Evolutionary conservation across 148 eudicot species (phyloP).

Genomic region (Silene latifolia): DNA sequence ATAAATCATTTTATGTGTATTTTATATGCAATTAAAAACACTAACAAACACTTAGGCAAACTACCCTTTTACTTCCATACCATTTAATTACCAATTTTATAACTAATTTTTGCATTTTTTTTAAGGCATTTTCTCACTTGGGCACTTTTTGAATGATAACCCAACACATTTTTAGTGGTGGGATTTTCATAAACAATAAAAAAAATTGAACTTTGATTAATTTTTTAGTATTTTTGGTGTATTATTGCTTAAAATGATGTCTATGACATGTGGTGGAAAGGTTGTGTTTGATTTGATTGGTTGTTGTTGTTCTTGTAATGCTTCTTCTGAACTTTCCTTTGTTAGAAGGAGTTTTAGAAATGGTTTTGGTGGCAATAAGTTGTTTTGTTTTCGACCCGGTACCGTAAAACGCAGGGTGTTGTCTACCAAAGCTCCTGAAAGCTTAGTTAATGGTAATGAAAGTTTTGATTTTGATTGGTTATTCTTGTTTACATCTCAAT

Average conservation of each 20-base stretch:
- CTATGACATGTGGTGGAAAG: conserved; percentile 59
- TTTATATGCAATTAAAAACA: neutral
- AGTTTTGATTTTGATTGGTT: neutral
- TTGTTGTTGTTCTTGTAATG: conserved; percentile 65
- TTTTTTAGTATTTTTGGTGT: conserved; percentile 14
- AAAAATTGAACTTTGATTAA: conserved; percentile 12
- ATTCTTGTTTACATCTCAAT: neutral
- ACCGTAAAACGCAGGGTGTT: conserved; percentile 39
- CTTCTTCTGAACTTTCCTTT: conserved; percentile 33
- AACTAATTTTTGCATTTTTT: conserved; percentile 8
- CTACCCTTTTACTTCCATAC: neutral
- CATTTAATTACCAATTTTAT: neutral
- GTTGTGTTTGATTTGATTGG: conserved; percentile 53
- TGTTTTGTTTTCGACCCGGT: conserved; percentile 40
- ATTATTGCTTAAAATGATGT: conserved; percentile 48
- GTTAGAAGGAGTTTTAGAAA: conserved; percentile 29
- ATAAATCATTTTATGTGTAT: neutral
- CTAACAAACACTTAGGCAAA: neutral
- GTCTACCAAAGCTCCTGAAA: conserved; percentile 60
- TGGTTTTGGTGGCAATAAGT: conserved; percentile 33
- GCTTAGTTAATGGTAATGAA: conserved; percentile 52
- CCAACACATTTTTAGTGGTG: conserved; percentile 28
- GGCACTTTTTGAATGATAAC: conserved; percentile 17
- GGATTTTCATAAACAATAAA: conserved; percentile 24
- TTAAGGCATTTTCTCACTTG: neutral